Conservation (phyloP, 345 rosid species). For the Trapa incisa region DNA sequence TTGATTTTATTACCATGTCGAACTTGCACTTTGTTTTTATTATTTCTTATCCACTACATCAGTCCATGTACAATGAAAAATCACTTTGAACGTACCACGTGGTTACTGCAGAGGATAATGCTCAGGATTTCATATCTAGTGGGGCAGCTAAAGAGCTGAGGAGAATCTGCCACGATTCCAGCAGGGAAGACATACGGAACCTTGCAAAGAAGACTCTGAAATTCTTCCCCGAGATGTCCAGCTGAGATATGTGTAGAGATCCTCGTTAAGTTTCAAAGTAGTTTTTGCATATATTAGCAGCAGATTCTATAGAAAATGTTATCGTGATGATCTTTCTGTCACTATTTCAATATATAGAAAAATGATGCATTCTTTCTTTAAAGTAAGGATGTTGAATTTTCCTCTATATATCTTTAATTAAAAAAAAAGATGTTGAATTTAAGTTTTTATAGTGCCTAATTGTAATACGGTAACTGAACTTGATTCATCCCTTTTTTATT, state of each 20-base stretch:
- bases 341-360: neutral
- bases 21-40: neutral
- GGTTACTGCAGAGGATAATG: constrained; percentile 51
- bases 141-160: constrained; percentile 53
- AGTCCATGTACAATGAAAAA: neutral
- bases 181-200: constrained; percentile 74
- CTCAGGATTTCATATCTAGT: constrained; percentile 38
- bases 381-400: too few relatives aligned
- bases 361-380: too few relatives aligned
- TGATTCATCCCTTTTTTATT: too few relatives aligned
- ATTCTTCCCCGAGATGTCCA: constrained; percentile 29
- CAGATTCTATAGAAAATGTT: neutral
- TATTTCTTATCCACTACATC: neutral
- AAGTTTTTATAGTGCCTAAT: too few relatives aligned
- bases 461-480: too few relatives aligned
- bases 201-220: constrained; percentile 76
- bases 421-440: too few relatives aligned
- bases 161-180: constrained; percentile 62
- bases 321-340: neutral
- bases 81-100: neutral
- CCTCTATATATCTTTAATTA: too few relatives aligned
- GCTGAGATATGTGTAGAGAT: constrained; percentile 9
- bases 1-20: neutral
- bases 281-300: neutral
- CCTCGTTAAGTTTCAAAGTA: neutral